These are phyloP conservation scores for Cladobotryum protrusum DNA, from an alignment of 2,329 filamentous ascomycete species.

Conservation along the genomic window DNA sequence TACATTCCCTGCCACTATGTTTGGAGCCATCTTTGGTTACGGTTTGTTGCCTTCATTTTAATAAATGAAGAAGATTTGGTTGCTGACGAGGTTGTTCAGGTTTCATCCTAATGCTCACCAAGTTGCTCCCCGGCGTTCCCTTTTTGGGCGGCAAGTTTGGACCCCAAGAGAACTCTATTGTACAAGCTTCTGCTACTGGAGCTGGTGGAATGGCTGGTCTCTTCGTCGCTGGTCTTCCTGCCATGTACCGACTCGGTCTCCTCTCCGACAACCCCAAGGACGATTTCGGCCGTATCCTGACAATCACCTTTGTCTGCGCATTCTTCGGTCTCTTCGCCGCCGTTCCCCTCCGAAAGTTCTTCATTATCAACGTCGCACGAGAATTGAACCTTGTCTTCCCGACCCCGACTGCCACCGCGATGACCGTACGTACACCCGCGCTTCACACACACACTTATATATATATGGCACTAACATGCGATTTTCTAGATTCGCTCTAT, in stretches of 20 bases:
- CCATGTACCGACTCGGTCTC: constrained; percentile 51
- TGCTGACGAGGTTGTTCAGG: constrained; percentile 13
- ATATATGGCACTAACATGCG: neutral
- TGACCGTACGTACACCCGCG: constrained; percentile 31
- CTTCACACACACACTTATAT: neutral
- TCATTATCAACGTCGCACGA: constrained; percentile 58
- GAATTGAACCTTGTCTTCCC: constrained; percentile 56
- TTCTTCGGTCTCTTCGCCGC: constrained; percentile 61
- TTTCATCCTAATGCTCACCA: constrained; percentile 48
- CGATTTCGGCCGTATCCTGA: constrained; percentile 53
- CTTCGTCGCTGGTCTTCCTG: constrained; percentile 54
- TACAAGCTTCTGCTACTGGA: constrained; percentile 54
- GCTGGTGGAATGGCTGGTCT: constrained; percentile 52
- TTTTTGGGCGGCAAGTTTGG: constrained; percentile 50
- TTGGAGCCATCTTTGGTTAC: constrained; percentile 54
- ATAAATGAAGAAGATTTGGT: neutral
- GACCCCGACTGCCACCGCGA: constrained; percentile 52
- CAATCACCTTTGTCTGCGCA: constrained; percentile 54
- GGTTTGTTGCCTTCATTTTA: constrained; percentile 15
- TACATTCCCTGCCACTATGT: constrained; percentile 42
- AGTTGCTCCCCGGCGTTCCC: constrained; percentile 41
- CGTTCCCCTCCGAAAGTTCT: constrained; percentile 60
- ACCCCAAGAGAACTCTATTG: constrained; percentile 56
- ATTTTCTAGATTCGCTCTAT: constrained; percentile 48
- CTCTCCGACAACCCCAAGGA: constrained; percentile 42